phyloP scores from a whole-genome alignment of 2,329 filamentous ascomycete genomes.

The Calonectria honghensis region DNA sequence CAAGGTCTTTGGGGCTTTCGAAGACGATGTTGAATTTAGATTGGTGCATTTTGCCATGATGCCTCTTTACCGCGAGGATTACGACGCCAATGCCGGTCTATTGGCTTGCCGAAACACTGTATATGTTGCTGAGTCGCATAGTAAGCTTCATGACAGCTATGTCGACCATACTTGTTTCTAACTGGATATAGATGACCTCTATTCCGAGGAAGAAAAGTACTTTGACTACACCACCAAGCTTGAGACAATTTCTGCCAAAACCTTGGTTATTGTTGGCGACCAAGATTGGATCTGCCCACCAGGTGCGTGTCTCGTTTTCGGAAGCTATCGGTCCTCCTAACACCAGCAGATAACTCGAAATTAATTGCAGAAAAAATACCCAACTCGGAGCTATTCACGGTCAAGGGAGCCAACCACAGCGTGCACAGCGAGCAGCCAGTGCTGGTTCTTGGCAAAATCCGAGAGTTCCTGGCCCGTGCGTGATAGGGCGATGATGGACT shows the following conservation, averaged over 20 bases:
- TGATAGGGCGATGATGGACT: background rate
- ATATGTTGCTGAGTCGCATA: slow-evolving; percentile 48
- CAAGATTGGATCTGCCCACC: slow-evolving; percentile 48
- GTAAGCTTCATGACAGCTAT: slow-evolving; percentile 27
- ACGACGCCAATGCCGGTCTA: slow-evolving; percentile 40
- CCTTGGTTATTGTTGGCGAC: slow-evolving; percentile 45
- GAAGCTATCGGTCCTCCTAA: background rate
- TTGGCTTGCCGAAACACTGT: slow-evolving; percentile 37
- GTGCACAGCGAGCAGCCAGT: slow-evolving; percentile 43
- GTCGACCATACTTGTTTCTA: background rate
- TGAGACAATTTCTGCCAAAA: slow-evolving; percentile 35
- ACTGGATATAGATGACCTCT: slow-evolving; percentile 40
- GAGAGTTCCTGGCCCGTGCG: slow-evolving; percentile 10
- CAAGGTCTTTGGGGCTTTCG: slow-evolving; percentile 46
- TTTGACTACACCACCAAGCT: slow-evolving; percentile 44
- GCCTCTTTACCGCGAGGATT: slow-evolving; percentile 45
- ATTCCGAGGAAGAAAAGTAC: slow-evolving; percentile 44
- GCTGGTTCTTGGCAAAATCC: slow-evolving; percentile 40
- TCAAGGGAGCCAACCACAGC: slow-evolving; percentile 45
- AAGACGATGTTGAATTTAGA: slow-evolving; percentile 41
- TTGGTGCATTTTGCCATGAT: slow-evolving; percentile 49
- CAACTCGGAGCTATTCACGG: slow-evolving; percentile 39
- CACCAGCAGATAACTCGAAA: slow-evolving; percentile 40
- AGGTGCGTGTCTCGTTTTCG: slow-evolving; percentile 14
- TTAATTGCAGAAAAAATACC: slow-evolving; percentile 38